Percentiles rank a stretch among this genome's conserved stretches.
These are phyloP conservation scores for Apiospora saccharicola DNA, from an alignment of 2,329 filamentous ascomycete species.

Conservation along the genomic window DNA sequence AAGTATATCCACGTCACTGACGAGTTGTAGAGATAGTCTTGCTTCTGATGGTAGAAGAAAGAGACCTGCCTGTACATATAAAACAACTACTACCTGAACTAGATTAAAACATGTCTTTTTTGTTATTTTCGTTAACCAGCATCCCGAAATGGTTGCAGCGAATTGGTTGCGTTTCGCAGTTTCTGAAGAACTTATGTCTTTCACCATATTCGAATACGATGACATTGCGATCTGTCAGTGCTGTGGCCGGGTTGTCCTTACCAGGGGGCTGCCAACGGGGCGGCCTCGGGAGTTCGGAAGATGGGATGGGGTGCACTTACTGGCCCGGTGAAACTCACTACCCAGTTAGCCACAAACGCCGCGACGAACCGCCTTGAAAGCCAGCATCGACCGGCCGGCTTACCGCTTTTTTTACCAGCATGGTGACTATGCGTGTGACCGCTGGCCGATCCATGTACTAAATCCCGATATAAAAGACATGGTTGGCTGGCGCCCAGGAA, in stretches of 20 bases:
- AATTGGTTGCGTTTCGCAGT: neutral
- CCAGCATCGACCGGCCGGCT: neutral
- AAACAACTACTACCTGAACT: conserved; percentile 19
- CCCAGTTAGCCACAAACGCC: neutral
- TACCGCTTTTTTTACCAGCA: conserved; percentile 12
- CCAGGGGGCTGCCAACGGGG: neutral
- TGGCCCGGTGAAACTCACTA: conserved; percentile 14
- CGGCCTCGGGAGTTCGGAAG: conserved; percentile 12
- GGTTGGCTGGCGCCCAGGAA: conserved; percentile 15
- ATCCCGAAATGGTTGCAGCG: neutral
- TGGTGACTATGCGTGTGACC: neutral
- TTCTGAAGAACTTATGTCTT: neutral
- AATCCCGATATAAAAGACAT: neutral
- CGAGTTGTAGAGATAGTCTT: conserved; percentile 68
- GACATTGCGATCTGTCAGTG: neutral
- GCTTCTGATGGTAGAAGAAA: conserved; percentile 26
- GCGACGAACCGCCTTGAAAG: neutral
- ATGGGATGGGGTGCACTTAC: neutral
- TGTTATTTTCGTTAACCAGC: neutral
- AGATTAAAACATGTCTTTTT: conserved; percentile 20
- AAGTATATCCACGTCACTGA: conserved; percentile 96
- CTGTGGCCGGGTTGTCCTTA: neutral
- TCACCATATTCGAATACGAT: neutral
- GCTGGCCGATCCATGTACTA: conserved; percentile 14
- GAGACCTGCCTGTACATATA: conserved; percentile 45